Evolutionary conservation across 768 basidiomycete species (phyloP).

Genomic region (Wakefieldia striispora): DNA sequence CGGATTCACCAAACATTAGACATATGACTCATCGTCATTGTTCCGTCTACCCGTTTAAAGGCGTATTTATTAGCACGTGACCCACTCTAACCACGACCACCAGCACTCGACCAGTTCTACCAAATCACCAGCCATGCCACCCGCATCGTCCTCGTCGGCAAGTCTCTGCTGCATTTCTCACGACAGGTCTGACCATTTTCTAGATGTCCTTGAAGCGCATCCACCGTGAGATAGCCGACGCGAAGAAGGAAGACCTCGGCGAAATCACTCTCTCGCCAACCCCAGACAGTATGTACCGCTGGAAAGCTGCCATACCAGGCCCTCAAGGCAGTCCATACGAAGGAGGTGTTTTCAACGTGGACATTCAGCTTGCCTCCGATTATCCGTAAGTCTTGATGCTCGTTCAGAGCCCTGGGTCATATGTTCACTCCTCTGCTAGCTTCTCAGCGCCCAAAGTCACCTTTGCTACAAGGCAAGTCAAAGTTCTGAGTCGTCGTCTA

Average conservation of each 20-base stretch:
- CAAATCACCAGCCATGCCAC: conserved; percentile 21
- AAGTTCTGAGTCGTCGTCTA: not conserved
- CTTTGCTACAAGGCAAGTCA: conserved; percentile 65
- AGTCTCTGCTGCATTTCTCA: not conserved
- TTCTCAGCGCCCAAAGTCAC: conserved; percentile 79
- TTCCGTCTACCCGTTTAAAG: no score
- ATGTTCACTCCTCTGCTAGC: conserved; percentile 34
- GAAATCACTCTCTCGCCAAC: conserved; percentile 64
- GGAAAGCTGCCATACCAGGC: conserved; percentile 78
- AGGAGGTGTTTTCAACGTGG: conserved; percentile 69
- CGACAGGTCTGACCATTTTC: conserved; percentile 5
- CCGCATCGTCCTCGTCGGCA: conserved; percentile 23
- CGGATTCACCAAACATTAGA: conserved; percentile 80
- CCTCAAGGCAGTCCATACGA: conserved; percentile 83
- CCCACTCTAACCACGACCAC: not conserved
- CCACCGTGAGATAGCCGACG: conserved; percentile 75
- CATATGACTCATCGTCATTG: conserved; percentile 58
- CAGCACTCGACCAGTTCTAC: not conserved
- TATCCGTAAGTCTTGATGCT: conserved; percentile 58
- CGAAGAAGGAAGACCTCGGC: conserved; percentile 81
- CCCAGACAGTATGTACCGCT: conserved; percentile 63
- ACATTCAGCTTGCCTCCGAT: conserved; percentile 64
- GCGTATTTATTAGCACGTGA: conserved; percentile 24
- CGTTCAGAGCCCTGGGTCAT: conserved; percentile 3
- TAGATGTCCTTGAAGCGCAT: conserved; percentile 79